These are phyloP conservation scores for Cubamyces sp. DNA, from an alignment of 768 basidiomycete species.

Conservation along the genomic window DNA sequence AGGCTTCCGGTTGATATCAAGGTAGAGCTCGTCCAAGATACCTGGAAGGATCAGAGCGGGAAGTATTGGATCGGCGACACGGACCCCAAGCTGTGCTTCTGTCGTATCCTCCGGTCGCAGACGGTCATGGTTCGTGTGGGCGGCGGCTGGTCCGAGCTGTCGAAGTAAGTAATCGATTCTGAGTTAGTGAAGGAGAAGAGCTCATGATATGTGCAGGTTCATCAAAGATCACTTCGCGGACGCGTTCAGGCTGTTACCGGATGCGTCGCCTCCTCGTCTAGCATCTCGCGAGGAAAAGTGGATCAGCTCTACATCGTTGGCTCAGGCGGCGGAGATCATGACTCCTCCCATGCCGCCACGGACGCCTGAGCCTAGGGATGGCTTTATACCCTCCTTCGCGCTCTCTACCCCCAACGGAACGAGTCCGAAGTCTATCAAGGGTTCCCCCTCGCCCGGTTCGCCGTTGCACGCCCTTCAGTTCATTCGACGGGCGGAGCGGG, in stretches of 20 bases:
- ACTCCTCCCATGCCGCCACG: slow-evolving; percentile 47
- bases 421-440: slow-evolving; percentile 50
- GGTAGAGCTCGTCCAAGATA: slow-evolving; percentile 77
- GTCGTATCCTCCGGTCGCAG: slow-evolving; percentile 86
- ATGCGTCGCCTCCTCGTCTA: slow-evolving; percentile 54
- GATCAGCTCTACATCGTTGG: slow-evolving; percentile 78
- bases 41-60: slow-evolving; percentile 91
- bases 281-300: slow-evolving; percentile 70
- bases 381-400: slow-evolving; percentile 68
- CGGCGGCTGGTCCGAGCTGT: slow-evolving; percentile 92
- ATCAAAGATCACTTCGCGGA: slow-evolving; percentile 87
- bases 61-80: slow-evolving; percentile 97
- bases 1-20: slow-evolving; percentile 84
- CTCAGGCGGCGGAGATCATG: slow-evolving; percentile 54
- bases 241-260: slow-evolving; percentile 72
- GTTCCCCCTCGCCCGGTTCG: slow-evolving; percentile 68
- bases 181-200: not conserved
- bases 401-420: slow-evolving; percentile 52
- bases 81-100: slow-evolving; percentile 89
- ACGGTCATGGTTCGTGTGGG: slow-evolving; percentile 97
- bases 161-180: slow-evolving; percentile 60
- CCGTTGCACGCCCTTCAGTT: slow-evolving; percentile 74
- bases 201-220: slow-evolving; percentile 54
- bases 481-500: slow-evolving; percentile 75
- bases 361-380: slow-evolving; percentile 69